Evolutionary conservation across 1,284 basidiomycete genomes (phyloP), one percentile per base, ranked within the genome.

Genomic region (Leccinum fuscescens): DNA sequence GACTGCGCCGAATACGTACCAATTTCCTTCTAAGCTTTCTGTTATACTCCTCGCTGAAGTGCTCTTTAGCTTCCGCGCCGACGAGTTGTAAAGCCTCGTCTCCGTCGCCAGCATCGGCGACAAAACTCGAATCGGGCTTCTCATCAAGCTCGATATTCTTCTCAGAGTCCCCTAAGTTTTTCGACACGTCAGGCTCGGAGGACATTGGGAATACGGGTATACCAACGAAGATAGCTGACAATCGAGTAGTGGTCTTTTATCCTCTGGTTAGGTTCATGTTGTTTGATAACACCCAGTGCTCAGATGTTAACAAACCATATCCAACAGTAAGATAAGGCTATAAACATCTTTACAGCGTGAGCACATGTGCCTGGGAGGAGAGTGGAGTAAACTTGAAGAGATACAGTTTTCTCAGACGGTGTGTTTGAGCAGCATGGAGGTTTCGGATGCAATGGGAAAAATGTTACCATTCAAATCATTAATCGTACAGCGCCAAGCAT

Each of bases 1-100:
- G 29, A 37, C 20, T 29, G 12, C 7, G 4, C 17, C 33, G 4
- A 35, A 51, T n/a, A 73, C 77, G 22, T 65, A 86, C 86, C 69
- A 88, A 72, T 72, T 89, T 88, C 66, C 81, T 73, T 61, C 83
- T 77, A 58, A 87, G 70, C 68, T 77, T 82, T 55, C 60, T 69
- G 68, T 87, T 84, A 60, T 84, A 87, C 64, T 86, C 85, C 35
- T 88, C 84, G 61, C 77, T 84, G 70, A 87, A 88, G 54, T 83
- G 72, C 3, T 72, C 70, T 20, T 78, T 77, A 31, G 83, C 76
- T 65, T 83, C 80, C 9, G 71, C 71, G 4, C 85, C 83, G 50
- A 88, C 85, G 24, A 88, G 79, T 62, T 77, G 76, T 53, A 87
- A 76, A 7, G 85, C 86, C 64, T 86, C 86, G 65, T 87, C 85